phyloP scores from a whole-genome alignment of 768 basidiomycete species.

The Leccinum uliginosum region DNA sequence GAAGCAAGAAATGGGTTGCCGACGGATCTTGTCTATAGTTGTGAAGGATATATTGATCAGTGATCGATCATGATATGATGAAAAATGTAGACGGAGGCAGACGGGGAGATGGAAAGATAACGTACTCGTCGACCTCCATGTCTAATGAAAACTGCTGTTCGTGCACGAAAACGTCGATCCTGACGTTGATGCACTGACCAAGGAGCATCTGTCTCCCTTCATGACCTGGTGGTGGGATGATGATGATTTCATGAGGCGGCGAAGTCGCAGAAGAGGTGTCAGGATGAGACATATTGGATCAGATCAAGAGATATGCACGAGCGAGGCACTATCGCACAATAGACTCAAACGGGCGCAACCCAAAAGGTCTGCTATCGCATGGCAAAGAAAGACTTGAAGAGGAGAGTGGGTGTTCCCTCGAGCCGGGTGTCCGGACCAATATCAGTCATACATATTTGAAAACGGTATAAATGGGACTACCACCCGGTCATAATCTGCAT shows the following conservation, averaged over 20 bases:
- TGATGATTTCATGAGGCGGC: conserved; percentile 57
- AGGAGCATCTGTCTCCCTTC: conserved; percentile 41
- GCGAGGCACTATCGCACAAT: conserved; percentile 12
- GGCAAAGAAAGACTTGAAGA: not conserved
- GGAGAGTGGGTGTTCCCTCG: conserved; percentile 5
- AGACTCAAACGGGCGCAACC: conserved; percentile 12
- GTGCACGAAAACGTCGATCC: conserved; percentile 44
- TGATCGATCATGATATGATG: conserved; percentile 5
- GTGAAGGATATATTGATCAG: conserved; percentile 2
- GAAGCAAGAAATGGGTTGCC: conserved; percentile 69
- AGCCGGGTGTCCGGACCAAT: conserved; percentile 12
- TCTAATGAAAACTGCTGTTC: conserved; percentile 67
- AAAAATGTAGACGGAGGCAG: conserved; percentile 5
- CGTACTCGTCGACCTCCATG: conserved; percentile 69
- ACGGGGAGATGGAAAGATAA: conserved; percentile 20
- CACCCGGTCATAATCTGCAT: not conserved
- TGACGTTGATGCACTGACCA: conserved; percentile 63
- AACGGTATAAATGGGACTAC: conserved; percentile 2
- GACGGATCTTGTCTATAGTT: conserved; percentile 51
- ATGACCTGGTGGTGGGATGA: conserved; percentile 37
- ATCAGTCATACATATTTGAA: not conserved
- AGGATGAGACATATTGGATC: conserved; percentile 14
- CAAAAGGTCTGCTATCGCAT: conserved; percentile 1
- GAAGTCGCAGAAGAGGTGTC: conserved; percentile 6
- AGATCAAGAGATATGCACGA: not conserved